Conservation (phyloP, 129 eudicot genomes). For the Artemisia argyi region DNA sequence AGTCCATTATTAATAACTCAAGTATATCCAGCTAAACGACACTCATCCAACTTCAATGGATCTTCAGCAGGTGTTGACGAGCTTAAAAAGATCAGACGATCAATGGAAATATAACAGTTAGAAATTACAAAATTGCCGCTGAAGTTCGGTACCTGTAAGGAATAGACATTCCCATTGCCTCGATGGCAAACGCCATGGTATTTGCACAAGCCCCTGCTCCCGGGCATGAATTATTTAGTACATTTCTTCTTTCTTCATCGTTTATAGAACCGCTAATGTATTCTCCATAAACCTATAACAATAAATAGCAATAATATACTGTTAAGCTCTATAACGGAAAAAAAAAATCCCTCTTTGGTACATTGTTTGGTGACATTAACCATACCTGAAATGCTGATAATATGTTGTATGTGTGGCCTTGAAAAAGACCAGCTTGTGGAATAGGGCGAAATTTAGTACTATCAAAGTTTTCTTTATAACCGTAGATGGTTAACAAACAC, state of each 20-base stretch:
- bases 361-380: not conserved
- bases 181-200: constrained; percentile 96
- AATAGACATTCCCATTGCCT: constrained; percentile 95
- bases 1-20: constrained; percentile 83
- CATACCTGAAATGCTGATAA: constrained; percentile 86
- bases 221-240: constrained; percentile 88
- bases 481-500: no score
- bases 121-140: not conserved
- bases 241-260: constrained; percentile 77
- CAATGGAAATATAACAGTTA: not conserved
- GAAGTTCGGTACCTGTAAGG: constrained; percentile 72
- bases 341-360: no score
- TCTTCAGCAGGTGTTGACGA: constrained; percentile 99
- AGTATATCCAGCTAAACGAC: constrained; percentile 94
- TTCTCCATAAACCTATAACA: constrained; percentile 80
- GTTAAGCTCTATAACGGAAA: no score
- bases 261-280: constrained; percentile 81
- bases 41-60: constrained; percentile 85
- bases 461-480: no score
- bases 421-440: constrained; percentile 87
- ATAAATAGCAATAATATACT: not conserved
- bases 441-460: not conserved
- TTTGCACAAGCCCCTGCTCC: constrained; percentile 99
- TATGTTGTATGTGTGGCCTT: constrained; percentile 70
- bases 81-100: constrained; percentile 36